Conservation (phyloP, 2,329 filamentous ascomycete species). For the Drechslerella dactyloides region DNA sequence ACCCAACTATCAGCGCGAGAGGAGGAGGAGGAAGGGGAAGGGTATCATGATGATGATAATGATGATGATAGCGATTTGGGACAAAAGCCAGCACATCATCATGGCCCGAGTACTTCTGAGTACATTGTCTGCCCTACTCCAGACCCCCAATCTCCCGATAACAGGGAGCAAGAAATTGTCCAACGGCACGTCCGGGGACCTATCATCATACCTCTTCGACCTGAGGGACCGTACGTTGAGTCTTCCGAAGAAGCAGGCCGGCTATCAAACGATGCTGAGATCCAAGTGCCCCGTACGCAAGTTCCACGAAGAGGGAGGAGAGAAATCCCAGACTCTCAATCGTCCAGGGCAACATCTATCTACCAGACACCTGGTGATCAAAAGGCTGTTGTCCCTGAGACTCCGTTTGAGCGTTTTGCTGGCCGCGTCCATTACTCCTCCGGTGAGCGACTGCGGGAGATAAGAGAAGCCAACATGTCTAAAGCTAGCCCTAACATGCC, state of each 20-base stretch:
- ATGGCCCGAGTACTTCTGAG: neutral
- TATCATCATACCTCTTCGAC: neutral
- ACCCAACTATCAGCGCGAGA: neutral
- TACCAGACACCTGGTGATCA: slow-evolving; percentile 13
- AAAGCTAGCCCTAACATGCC: neutral
- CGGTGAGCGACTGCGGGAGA: neutral
- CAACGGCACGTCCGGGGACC: neutral
- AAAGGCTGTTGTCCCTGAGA: slow-evolving; percentile 25
- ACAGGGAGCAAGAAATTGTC: neutral
- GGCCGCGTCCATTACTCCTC: neutral
- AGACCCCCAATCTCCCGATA: neutral
- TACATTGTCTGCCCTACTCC: slow-evolving; percentile 21
- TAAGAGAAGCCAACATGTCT: neutral
- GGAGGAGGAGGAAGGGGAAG: neutral
- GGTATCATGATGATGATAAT: neutral
- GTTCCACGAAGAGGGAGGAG: slow-evolving; percentile 7
- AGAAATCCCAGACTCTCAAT: slow-evolving; percentile 44
- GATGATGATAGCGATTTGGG: neutral
- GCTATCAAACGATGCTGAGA: slow-evolving; percentile 1
- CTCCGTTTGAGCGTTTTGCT: slow-evolving; percentile 15
- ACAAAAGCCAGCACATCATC: slow-evolving; percentile 13
- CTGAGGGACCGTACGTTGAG: slow-evolving; percentile 6
- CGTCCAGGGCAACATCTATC: slow-evolving; percentile 18
- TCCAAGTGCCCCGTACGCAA: slow-evolving; percentile 37
- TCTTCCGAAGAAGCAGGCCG: slow-evolving; percentile 4